Base-by-base conservation (phyloP, 139 green algal genomes). In the Chlorella sp. region DNA sequence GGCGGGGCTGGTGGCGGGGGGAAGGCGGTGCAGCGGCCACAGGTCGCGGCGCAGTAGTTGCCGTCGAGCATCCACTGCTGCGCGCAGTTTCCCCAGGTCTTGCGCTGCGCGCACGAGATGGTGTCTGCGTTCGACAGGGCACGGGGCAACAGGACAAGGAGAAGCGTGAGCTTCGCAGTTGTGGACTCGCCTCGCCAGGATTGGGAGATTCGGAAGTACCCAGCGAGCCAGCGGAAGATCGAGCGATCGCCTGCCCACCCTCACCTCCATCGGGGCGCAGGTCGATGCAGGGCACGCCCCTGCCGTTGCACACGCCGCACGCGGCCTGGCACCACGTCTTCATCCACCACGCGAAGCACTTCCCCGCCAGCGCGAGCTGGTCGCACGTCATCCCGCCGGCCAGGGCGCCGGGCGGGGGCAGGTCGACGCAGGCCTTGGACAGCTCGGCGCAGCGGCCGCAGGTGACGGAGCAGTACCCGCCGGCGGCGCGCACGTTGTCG, bases 401-500 rank as follows among this genome's bases (percentile, higher is more conserved):
- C 14, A 72, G 27, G n/a, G 42, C 67, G 5, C 67, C 67, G 20
- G 67, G 67, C 5, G 49, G n/a, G 42, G 67, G 23, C 3, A 29
- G 42, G 29, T 72, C 67, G 2, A 49, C 36, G 20, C 67, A 72
- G 6, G 49, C 64, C 27, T 22, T 14, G n/a, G 42, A 2, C 1
- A 55, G 72, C 30, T 74, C 64, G 17, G 42, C 74, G 71, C 76
- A 81, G 42, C 49, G 49, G 31, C 76, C 70, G 35, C 76, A 81
- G 2, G 65, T 75, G 34, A 74, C 70, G n/a, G 70, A 35, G 55
- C 76, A 81, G 62, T 73, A 80, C 64, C 20, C 6, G n/a, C 75
- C 75, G 1, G 74, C 61, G 2, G 59, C 33, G 14, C n/a, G 26
- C 31, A 70, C 70, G 51, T 80, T 62, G 5, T 49, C 49, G 50